Percentiles rank a stretch among this genome's conserved stretches.
These are phyloP conservation scores for Sclerotiophoma versabilis DNA, from an alignment of 2,329 filamentous ascomycete genomes.

Conservation along the genomic window DNA sequence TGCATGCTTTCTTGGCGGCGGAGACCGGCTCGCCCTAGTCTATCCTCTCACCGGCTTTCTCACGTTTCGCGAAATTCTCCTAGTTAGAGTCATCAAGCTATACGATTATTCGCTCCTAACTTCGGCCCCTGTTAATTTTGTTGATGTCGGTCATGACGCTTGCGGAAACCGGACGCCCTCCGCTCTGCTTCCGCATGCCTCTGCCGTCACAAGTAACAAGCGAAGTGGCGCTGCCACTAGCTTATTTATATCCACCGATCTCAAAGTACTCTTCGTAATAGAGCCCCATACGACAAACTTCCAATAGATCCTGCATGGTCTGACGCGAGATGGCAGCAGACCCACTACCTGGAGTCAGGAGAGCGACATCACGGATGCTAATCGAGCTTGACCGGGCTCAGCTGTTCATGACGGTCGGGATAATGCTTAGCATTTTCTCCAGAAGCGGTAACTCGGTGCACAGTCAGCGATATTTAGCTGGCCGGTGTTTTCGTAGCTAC, in stretches of 20 bases:
- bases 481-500: conserved; percentile 20
- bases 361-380: background rate
- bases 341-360: conserved; percentile 5
- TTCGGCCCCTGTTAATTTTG: background rate
- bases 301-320: conserved; percentile 27
- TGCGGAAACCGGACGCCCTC: background rate
- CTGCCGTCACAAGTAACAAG: background rate
- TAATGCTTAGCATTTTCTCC: conserved; percentile 11
- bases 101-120: background rate
- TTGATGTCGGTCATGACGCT: conserved; percentile 6
- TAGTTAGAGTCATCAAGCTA: background rate
- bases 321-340: conserved; percentile 17
- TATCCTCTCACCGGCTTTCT: conserved; percentile 6
- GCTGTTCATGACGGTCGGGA: background rate
- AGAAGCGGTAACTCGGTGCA: conserved; percentile 8
- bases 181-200: background rate
- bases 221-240: conserved; percentile 7
- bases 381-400: conserved; percentile 6
- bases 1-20: conserved; percentile 12
- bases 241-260: background rate
- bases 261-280: background rate
- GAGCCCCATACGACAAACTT: background rate
- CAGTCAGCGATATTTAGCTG: conserved; percentile 12
- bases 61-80: background rate
- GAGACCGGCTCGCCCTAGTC: background rate